phyloP scores from a whole-genome alignment of 768 basidiomycete genomes.

The Hirschioporus abietinus region DNA sequence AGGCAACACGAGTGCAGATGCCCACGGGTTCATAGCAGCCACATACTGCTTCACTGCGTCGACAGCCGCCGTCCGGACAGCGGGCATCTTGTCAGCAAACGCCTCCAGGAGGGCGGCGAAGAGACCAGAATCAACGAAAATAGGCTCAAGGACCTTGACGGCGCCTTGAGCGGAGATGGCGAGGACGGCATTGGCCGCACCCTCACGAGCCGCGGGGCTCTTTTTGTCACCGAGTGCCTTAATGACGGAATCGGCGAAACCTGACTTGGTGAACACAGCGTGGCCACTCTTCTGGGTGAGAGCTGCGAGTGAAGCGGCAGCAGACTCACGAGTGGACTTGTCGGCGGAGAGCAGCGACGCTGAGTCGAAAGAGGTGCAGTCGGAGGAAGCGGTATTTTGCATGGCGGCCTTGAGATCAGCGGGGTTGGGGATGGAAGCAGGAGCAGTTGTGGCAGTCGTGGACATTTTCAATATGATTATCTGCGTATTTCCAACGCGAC shows the following conservation, averaged over 20 bases:
- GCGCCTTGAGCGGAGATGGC: slow-evolving; percentile 62
- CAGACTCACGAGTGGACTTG: slow-evolving; percentile 72
- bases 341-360: slow-evolving; percentile 78
- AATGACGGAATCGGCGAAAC: slow-evolving; percentile 66
- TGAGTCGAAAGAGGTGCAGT: slow-evolving; percentile 52
- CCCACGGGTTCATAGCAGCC: slow-evolving; percentile 85
- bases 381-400: slow-evolving; percentile 16
- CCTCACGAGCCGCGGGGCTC: slow-evolving; percentile 86
- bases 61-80: slow-evolving; percentile 78
- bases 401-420: slow-evolving; percentile 63
- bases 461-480: slow-evolving; percentile 55
- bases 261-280: slow-evolving; percentile 61
- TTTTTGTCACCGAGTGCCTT: slow-evolving; percentile 95
- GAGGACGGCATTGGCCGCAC: slow-evolving; percentile 68
- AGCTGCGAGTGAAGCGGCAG: slow-evolving; percentile 64
- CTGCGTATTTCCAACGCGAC: slow-evolving; percentile 30
- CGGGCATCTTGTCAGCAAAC: slow-evolving; percentile 92
- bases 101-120: slow-evolving; percentile 84
- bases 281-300: slow-evolving; percentile 83
- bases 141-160: slow-evolving; percentile 79
- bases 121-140: slow-evolving; percentile 81
- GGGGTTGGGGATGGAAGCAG: slow-evolving; percentile 45
- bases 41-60: slow-evolving; percentile 76
- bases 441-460: slow-evolving; percentile 59
- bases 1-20: slow-evolving; percentile 74